Base-by-base conservation (phyloP, 139 green algal species). In the Chlorella vulgaris region DNA sequence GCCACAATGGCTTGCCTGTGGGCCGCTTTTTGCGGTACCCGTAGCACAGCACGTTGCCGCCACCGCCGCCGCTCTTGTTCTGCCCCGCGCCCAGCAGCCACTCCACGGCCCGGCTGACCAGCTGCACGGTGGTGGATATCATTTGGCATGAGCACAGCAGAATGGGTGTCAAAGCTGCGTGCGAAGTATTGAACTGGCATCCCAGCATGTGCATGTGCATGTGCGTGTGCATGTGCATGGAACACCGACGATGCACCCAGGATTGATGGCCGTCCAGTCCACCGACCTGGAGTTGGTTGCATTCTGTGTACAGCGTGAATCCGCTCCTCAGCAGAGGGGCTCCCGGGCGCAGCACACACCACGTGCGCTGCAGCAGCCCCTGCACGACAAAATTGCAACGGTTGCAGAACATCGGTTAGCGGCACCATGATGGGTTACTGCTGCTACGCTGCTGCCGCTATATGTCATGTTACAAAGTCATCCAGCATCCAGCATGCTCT, bases 81-180 rank as follows among this genome's bases (percentile, higher is more conserved):
- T 53, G 73, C 7, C 58, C 73, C 2, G 35, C 36, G 0, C 31
- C 65, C 1, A 94, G 78, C 62, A 95, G 76, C 3, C 62, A 60
- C 50, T 95, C 91, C 7, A 94, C 85, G 0, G 90, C 91, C 26
- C 89, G 81, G 7, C 81, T 53, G 3, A 94, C 18, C 13, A 94
- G 53, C 91, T 94, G 88, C 31, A 82, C 1, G 35, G 39, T n/a
- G n/a, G n/a, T n/a, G n/a, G n/a, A n/a, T n/a, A n/a, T 24, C 47
- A 58, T 58, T 58, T 58, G 43, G 1, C 7, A 21, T n/a, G n/a
- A n/a, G n/a, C n/a, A n/a, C n/a, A n/a, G n/a, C n/a, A n/a, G n/a
- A n/a, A n/a, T n/a, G n/a, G n/a, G n/a, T n/a, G n/a, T n/a, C n/a
- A n/a, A n/a, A n/a, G n/a, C n/a, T n/a, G n/a, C n/a, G n/a, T n/a